Percentiles rank a stretch among this genome's conserved stretches.
phyloP scores from a whole-genome alignment of 1,139 yeast species.

The Candida sp. region DNA sequence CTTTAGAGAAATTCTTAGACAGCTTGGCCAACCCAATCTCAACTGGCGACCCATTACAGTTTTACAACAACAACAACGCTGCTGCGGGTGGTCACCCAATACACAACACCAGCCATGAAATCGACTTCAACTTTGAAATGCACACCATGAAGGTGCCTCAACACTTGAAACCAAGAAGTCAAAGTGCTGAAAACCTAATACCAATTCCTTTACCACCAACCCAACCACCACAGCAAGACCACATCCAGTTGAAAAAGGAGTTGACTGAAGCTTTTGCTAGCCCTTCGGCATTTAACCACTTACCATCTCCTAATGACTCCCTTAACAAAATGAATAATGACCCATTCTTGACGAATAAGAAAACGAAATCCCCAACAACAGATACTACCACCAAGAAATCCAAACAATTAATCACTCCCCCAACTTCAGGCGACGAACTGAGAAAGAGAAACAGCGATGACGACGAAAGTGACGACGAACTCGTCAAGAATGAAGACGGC shows the following conservation, averaged over 20 bases:
- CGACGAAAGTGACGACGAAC: slow-evolving; percentile 18
- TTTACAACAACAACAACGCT: slow-evolving; percentile 22
- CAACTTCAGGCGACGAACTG: slow-evolving; percentile 16
- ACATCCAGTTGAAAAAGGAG: slow-evolving; percentile 30
- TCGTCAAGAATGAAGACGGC: slow-evolving; percentile 12
- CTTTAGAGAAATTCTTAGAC: slow-evolving; percentile 49
- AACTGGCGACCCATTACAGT: slow-evolving; percentile 33
- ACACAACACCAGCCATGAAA: slow-evolving; percentile 11
- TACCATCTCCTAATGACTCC: slow-evolving; percentile 36
- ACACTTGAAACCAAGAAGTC: slow-evolving; percentile 7
- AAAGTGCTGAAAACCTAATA: background rate
- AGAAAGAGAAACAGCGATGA: slow-evolving; percentile 13
- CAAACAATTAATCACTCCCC: slow-evolving; percentile 15
- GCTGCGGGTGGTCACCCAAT: background rate
- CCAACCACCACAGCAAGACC: slow-evolving; percentile 13
- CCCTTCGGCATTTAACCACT: slow-evolving; percentile 26
- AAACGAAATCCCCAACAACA: background rate
- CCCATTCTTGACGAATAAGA: background rate
- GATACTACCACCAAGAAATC: background rate
- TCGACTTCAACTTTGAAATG: slow-evolving; percentile 29
- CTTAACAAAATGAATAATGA: background rate
- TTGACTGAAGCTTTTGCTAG: slow-evolving; percentile 42
- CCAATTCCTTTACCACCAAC: slow-evolving; percentile 7
- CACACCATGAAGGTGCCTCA: slow-evolving; percentile 32
- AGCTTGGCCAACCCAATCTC: slow-evolving; percentile 39